Evolutionary conservation across 164 flowering plant genomes (phyloP).

Genomic region (Cinnamomum chago): DNA sequence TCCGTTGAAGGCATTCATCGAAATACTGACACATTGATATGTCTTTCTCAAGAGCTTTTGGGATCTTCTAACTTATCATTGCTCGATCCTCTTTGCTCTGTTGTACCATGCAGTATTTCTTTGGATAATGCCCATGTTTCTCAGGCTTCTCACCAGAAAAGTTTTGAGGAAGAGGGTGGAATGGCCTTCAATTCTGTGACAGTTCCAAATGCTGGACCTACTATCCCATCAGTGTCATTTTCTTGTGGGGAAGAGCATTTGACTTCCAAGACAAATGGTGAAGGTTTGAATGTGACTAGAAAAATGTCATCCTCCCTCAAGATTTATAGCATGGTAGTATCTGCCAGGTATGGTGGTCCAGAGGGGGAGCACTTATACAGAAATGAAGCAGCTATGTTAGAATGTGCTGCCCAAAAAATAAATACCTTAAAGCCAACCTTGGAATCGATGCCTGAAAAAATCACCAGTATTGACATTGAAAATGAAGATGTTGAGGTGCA

Average conservation of each 20-base stretch:
- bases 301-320: slow-evolving; percentile 43
- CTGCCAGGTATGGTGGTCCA: slow-evolving; percentile 10
- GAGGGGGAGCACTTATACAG: slow-evolving; percentile 3
- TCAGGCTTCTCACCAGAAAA: slow-evolving; percentile 16
- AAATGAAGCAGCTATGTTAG: slow-evolving; percentile 9
- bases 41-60: slow-evolving; percentile 44
- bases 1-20: slow-evolving; percentile 25
- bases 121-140: slow-evolving; percentile 24
- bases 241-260: slow-evolving; percentile 15
- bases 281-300: slow-evolving; percentile 23
- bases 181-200: slow-evolving; percentile 12
- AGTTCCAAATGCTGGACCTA: slow-evolving; percentile 12
- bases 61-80: slow-evolving; percentile 39
- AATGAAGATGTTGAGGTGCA: slow-evolving; percentile 20
- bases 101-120: slow-evolving; percentile 80
- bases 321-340: slow-evolving; percentile 40
- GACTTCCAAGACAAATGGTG: slow-evolving; percentile 10
- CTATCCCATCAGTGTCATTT: neutral
- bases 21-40: slow-evolving; percentile 21
- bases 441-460: slow-evolving; percentile 3
- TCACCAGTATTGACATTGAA: slow-evolving; percentile 16
- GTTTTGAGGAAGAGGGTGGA: slow-evolving; percentile 15
- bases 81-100: slow-evolving; percentile 81
- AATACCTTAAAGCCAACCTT: slow-evolving; percentile 5
- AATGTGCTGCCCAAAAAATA: neutral